Evolutionary conservation across 495 filamentous ascomycete species (phyloP).

Genomic region (Penicillium antarcticum): DNA sequence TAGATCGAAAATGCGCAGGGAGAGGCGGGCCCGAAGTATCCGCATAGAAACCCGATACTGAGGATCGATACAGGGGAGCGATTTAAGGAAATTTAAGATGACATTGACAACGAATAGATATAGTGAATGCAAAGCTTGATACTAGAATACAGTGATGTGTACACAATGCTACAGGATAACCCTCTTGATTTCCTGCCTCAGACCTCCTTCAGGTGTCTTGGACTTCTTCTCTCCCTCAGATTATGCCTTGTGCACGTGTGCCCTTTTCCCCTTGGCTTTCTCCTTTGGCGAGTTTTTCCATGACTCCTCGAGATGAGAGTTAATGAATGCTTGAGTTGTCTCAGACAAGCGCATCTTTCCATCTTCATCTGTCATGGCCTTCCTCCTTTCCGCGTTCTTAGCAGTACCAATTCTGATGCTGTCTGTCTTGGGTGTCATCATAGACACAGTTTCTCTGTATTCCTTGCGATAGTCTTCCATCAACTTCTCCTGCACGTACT

Average conservation of each 20-base stretch:
- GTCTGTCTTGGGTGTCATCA: slow-evolving; percentile 44
- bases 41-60: slow-evolving; percentile 2
- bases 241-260: neutral
- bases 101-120: slow-evolving; percentile 5
- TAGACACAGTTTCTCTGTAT: slow-evolving; percentile 49
- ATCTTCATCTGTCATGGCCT: slow-evolving; percentile 28
- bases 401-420: slow-evolving; percentile 15
- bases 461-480: slow-evolving; percentile 56
- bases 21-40: slow-evolving; percentile 7
- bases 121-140: slow-evolving; percentile 28
- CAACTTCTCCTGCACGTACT: slow-evolving; percentile 52
- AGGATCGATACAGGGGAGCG: neutral
- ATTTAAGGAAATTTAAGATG: neutral
- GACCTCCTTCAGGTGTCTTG: slow-evolving; percentile 6
- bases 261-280: slow-evolving; percentile 10
- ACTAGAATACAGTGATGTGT: slow-evolving; percentile 40
- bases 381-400: slow-evolving; percentile 22
- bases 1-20: slow-evolving; percentile 15
- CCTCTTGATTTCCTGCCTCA: neutral
- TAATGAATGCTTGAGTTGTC: slow-evolving; percentile 34
- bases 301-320: slow-evolving; percentile 28
- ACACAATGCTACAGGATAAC: slow-evolving; percentile 32
- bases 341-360: slow-evolving; percentile 36
- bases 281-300: slow-evolving; percentile 3
- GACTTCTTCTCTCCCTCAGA: neutral